Percentiles rank a stretch among this genome's conserved stretches.
phyloP scores from a whole-genome alignment of 2,329 filamentous ascomycete species.

The Aspergillus sp. region DNA sequence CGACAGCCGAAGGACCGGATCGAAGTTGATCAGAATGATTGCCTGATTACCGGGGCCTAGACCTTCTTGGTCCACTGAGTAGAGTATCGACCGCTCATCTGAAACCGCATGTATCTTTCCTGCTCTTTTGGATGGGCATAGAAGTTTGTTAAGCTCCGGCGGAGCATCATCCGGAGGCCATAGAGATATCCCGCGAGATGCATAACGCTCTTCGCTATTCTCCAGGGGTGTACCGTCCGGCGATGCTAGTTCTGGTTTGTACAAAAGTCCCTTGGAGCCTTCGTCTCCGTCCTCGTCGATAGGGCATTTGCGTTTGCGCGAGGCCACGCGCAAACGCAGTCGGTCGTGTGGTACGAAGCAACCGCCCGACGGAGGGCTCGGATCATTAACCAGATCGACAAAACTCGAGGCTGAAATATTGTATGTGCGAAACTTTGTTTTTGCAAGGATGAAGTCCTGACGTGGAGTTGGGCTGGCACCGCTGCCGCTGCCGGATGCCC shows the following conservation, averaged over 20 bases:
- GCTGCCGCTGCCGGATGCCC: neutral
- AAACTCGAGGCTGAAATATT: slow-evolving; percentile 42
- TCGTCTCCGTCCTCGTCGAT: slow-evolving; percentile 34
- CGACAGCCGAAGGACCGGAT: slow-evolving; percentile 35
- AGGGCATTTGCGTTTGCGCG: slow-evolving; percentile 42
- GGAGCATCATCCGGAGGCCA: slow-evolving; percentile 45
- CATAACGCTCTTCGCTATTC: slow-evolving; percentile 40
- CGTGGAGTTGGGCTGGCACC: slow-evolving; percentile 23
- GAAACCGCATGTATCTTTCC: slow-evolving; percentile 35
- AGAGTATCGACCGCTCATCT: slow-evolving; percentile 43
- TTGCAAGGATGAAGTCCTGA: slow-evolving; percentile 45
- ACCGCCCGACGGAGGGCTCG: slow-evolving; percentile 22
- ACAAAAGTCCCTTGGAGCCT: slow-evolving; percentile 26
- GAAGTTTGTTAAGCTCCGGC: slow-evolving; percentile 35
- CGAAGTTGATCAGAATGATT: slow-evolving; percentile 41
- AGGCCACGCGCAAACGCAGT: slow-evolving; percentile 42
- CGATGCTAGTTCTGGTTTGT: slow-evolving; percentile 27
- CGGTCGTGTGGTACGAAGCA: slow-evolving; percentile 36
- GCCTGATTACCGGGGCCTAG: slow-evolving; percentile 26
- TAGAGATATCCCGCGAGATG: slow-evolving; percentile 38
- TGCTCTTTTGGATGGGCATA: slow-evolving; percentile 38
- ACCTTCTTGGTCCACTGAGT: slow-evolving; percentile 34
- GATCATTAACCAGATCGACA: slow-evolving; percentile 46
- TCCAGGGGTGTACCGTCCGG: slow-evolving; percentile 27
- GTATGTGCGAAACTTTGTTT: slow-evolving; percentile 46